Conservation (phyloP, 1,284 basidiomycete genomes). For the Tylopilus orsonianus region DNA sequence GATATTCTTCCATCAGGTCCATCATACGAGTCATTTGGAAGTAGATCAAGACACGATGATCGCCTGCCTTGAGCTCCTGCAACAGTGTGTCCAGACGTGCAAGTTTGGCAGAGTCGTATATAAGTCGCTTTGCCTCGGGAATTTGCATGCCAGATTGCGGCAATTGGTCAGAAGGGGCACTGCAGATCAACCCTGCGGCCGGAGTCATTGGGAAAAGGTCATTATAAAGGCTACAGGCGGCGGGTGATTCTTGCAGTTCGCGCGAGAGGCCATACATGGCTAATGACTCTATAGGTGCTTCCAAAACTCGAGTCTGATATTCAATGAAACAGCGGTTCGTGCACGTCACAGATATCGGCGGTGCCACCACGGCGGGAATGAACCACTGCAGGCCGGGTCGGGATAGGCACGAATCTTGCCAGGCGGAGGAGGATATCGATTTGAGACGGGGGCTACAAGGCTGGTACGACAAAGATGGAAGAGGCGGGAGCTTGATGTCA, state of each 20-base stretch:
- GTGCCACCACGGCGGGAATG: constrained; percentile 81
- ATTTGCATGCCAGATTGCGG: constrained; percentile 89
- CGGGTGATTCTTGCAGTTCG: constrained; percentile 62
- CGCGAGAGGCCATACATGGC: constrained; percentile 87
- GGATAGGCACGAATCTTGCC: constrained; percentile 79
- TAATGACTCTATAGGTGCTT: constrained; percentile 70
- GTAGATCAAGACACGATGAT: constrained; percentile 95
- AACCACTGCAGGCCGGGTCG: constrained; percentile 80
- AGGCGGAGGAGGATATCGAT: constrained; percentile 62
- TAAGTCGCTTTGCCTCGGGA: constrained; percentile 93
- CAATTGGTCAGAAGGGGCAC: constrained; percentile 73
- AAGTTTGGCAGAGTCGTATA: constrained; percentile 97
- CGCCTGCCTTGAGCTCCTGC: constrained; percentile 89
- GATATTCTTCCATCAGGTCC: constrained; percentile 98
- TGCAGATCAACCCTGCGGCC: constrained; percentile 67
- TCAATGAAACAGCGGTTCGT: constrained; percentile 82
- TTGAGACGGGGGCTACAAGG: constrained; percentile 51
- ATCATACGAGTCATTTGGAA: constrained; percentile 99
- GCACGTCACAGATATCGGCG: constrained; percentile 75
- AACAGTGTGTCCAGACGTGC: constrained; percentile 87
- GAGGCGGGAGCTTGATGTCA: constrained; percentile 26
- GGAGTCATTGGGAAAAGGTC: constrained; percentile 61
- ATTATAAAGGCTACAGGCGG: constrained; percentile 52
- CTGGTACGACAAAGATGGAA: constrained; percentile 39
- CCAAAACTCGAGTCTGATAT: constrained; percentile 58